Conservation (phyloP, 1,284 basidiomycete species). For the Schizophyllum commune region DNA sequence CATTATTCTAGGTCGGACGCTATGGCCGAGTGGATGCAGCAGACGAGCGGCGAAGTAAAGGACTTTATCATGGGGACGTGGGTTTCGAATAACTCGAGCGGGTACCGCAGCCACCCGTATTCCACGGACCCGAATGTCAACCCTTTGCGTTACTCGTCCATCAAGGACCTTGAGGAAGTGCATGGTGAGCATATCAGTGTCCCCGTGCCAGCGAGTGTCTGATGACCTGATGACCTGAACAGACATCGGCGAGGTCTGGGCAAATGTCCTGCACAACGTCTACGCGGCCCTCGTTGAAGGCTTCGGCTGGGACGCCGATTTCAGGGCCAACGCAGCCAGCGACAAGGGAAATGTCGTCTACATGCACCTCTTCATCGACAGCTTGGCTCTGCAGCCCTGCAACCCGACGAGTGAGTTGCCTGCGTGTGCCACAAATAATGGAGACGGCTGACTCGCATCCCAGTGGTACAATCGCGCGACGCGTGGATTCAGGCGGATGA, state of each 20-base stretch:
- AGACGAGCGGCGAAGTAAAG: conserved; percentile 22
- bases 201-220: too few relatives aligned
- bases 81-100: conserved; percentile 20
- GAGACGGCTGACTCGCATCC: background rate
- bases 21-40: conserved; percentile 38
- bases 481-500: conserved; percentile 28
- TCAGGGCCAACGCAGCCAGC: conserved; percentile 30
- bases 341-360: conserved; percentile 36
- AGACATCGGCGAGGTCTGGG: conserved; percentile 41
- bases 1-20: conserved; percentile 37
- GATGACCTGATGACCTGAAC: background rate
- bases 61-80: conserved; percentile 33
- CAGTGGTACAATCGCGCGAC: conserved; percentile 16
- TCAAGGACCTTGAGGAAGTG: conserved; percentile 24
- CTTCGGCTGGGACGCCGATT: conserved; percentile 33
- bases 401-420: conserved; percentile 33
- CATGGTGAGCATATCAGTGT: conserved; percentile 13
- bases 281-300: conserved; percentile 36
- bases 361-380: conserved; percentile 42
- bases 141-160: conserved; percentile 23
- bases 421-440: background rate
- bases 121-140: conserved; percentile 24
- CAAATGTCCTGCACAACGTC: conserved; percentile 46
- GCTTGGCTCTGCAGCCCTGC: conserved; percentile 42
- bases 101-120: conserved; percentile 30